Conservation (phyloP, 345 rosid species). For the Eutrema yunnanense region DNA sequence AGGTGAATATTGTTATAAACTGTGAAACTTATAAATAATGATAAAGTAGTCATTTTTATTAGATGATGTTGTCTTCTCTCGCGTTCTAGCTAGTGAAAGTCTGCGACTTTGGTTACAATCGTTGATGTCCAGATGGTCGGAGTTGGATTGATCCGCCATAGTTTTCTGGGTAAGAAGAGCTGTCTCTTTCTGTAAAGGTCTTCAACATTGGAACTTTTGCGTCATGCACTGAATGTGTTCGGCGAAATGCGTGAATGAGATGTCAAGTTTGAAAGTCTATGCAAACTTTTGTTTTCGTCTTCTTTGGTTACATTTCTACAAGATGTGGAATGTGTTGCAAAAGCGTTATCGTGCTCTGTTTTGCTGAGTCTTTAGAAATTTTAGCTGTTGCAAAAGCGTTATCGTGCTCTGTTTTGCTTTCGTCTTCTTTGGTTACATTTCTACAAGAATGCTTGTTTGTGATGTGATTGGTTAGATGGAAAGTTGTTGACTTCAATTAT, state of each 20-base stretch:
- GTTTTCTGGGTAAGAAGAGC: background rate
- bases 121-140: background rate
- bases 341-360: too few relatives aligned
- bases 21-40: background rate
- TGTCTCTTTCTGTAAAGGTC: background rate
- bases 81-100: background rate
- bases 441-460: background rate
- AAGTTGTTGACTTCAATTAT: slow-evolving; percentile 12
- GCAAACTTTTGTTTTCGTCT: background rate
- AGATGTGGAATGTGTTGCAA: background rate
- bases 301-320: background rate
- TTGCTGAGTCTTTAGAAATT: too few relatives aligned
- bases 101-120: slow-evolving; percentile 9
- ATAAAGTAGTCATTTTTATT: background rate
- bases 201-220: background rate
- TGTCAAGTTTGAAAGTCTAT: slow-evolving; percentile 7
- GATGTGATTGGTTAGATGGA: slow-evolving; percentile 3
- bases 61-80: background rate
- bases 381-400: too few relatives aligned
- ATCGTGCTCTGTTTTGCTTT: too few relatives aligned
- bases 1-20: background rate
- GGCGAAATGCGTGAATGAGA: slow-evolving; percentile 13
- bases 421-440: background rate
- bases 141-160: background rate
- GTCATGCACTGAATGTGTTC: slow-evolving; percentile 3